Evolutionary conservation across 306 rosid species (phyloP).

Genomic region (Castanea sativa): DNA sequence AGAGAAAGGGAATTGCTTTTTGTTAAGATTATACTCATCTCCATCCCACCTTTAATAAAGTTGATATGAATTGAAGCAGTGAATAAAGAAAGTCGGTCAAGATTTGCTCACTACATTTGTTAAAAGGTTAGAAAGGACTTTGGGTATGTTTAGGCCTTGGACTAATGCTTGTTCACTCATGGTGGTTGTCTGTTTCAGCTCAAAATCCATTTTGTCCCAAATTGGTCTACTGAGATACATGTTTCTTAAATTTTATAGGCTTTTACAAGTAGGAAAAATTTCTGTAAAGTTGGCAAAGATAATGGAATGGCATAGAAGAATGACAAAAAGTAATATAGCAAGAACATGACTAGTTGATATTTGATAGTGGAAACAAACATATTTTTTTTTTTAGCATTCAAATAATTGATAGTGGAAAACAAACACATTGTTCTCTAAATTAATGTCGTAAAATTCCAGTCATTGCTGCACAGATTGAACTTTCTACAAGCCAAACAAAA

Average conservation of each 20-base stretch:
- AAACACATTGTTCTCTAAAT: neutral
- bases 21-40: constrained; percentile 42
- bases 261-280: neutral
- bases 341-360: no score
- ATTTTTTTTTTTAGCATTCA: no score
- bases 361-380: no score
- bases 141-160: no score
- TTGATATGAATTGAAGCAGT: constrained; percentile 13
- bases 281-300: neutral
- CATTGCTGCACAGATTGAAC: constrained; percentile 2
- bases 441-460: neutral
- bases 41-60: constrained; percentile 34
- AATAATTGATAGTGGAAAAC: neutral
- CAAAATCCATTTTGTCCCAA: no score
- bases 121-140: no score
- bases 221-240: no score
- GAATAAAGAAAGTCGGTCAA: constrained; percentile 14
- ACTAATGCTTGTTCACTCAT: no score
- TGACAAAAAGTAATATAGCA: neutral
- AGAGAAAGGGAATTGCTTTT: constrained; percentile 27
- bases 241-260: no score
- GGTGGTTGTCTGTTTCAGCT: no score
- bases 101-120: neutral
- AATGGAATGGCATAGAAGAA: neutral
- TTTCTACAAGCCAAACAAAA: constrained; percentile 27